Evolutionary conservation across 179 eudicot genomes (phyloP).

Genomic region (Gypsophila paniculata): DNA sequence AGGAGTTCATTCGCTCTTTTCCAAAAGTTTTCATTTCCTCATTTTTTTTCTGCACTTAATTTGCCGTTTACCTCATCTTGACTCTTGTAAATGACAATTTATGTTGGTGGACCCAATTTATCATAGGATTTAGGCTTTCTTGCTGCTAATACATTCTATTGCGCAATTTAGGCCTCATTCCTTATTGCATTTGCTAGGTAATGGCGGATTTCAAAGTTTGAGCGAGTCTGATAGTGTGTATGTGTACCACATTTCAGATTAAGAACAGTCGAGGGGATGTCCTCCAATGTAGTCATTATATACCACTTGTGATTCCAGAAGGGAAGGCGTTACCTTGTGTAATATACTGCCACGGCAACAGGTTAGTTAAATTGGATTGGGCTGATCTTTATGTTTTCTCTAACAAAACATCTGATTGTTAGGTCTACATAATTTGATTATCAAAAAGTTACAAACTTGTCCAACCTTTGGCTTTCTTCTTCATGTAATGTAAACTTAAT

Average conservation of each 20-base stretch:
- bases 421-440: neutral
- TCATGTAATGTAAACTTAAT: neutral
- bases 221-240: constrained; percentile 5
- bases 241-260: constrained; percentile 46
- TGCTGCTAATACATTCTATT: neutral
- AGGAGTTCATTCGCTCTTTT: neutral
- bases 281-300: constrained; percentile 86
- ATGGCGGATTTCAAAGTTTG: constrained; percentile 2
- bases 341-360: constrained; percentile 97
- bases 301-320: constrained; percentile 63
- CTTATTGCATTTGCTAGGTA: neutral
- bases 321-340: constrained; percentile 87
- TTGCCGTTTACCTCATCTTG: neutral
- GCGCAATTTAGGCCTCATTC: neutral
- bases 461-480: neutral
- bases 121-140: neutral
- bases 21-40: neutral
- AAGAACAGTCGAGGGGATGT: constrained; percentile 70
- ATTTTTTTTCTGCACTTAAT: neutral
- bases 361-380: constrained; percentile 43
- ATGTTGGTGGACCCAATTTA: neutral
- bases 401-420: neutral
- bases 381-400: neutral
- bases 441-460: neutral
- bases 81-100: neutral